Evolutionary conservation across 2,329 filamentous ascomycete species (phyloP).

Genomic region (Epichloe bromicola): DNA sequence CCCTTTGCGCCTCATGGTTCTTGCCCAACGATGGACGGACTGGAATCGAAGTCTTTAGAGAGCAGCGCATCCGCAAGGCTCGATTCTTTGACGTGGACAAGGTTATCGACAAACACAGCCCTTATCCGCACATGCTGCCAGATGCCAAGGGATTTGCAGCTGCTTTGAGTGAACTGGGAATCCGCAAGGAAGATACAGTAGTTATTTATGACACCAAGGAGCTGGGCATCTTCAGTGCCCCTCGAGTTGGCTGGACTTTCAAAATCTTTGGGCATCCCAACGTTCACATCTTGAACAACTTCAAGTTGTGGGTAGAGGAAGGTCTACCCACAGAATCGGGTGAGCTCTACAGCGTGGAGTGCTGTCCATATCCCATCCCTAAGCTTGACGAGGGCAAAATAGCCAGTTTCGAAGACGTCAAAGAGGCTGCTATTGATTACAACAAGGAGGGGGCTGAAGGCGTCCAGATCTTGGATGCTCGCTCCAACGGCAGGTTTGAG

Average conservation of each 20-base stretch:
- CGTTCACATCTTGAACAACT: slow-evolving; percentile 92
- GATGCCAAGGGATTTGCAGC: slow-evolving; percentile 66
- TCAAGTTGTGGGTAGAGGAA: slow-evolving; percentile 81
- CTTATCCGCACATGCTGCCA: slow-evolving; percentile 95
- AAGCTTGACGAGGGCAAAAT: slow-evolving; percentile 51
- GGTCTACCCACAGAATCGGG: slow-evolving; percentile 75
- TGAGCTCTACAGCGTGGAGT: slow-evolving; percentile 53
- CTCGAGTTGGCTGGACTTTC: slow-evolving; percentile 87
- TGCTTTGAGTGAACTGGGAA: slow-evolving; percentile 81
- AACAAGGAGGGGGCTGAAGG: slow-evolving; percentile 74
- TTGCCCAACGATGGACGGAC: slow-evolving; percentile 81
- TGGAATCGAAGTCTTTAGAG: slow-evolving; percentile 68
- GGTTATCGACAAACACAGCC: slow-evolving; percentile 73
- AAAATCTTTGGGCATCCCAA: slow-evolving; percentile 76
- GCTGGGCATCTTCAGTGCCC: slow-evolving; percentile 86
- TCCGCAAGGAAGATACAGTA: slow-evolving; percentile 73
- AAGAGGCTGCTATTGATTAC: slow-evolving; percentile 59
- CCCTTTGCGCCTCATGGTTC: slow-evolving; percentile 91
- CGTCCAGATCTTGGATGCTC: slow-evolving; percentile 80
- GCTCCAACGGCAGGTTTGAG: slow-evolving; percentile 65
- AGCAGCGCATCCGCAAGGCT: slow-evolving; percentile 74
- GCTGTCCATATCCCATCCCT: slow-evolving; percentile 50
- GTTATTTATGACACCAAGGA: slow-evolving; percentile 92
- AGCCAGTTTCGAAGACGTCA: slow-evolving; percentile 70
- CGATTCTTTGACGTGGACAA: slow-evolving; percentile 95